Percentiles rank a stretch among this genome's conserved stretches.
These are phyloP conservation scores for Metschnikowia arizonensis DNA, from an alignment of 805 yeast genomes.

Conservation along the genomic window DNA sequence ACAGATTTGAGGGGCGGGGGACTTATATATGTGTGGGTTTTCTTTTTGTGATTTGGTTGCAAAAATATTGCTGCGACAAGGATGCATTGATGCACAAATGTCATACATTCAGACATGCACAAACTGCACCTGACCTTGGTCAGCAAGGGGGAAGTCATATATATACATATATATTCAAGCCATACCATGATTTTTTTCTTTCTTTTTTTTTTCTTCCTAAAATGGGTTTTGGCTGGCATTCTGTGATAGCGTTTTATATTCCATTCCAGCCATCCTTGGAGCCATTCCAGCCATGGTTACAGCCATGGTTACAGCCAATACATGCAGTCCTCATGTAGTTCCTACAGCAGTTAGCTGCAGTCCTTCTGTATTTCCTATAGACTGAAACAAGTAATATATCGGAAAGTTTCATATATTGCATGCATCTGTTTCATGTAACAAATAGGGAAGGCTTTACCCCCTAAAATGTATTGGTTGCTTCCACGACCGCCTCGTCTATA, in stretches of 20 bases:
- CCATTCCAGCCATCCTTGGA: too few species aligned
- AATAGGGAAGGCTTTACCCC: background rate
- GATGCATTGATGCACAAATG: background rate
- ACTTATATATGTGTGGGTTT: background rate
- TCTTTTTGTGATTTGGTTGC: conserved; percentile 1
- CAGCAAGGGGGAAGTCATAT: background rate
- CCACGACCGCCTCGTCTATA: background rate
- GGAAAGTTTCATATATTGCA: background rate
- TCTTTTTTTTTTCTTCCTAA: too few species aligned
- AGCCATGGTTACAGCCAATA: too few species aligned
- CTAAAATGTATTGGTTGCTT: background rate
- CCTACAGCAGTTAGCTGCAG: too few species aligned
- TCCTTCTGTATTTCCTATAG: too few species aligned
- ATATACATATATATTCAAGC: too few species aligned
- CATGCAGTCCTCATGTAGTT: too few species aligned
- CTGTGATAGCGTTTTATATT: too few species aligned
- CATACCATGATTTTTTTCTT: too few species aligned
- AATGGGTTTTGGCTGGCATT: too few species aligned
- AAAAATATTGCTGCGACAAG: background rate
- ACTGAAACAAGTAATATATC: too few species aligned
- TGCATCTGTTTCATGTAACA: background rate
- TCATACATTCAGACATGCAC: background rate
- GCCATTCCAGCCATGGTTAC: too few species aligned
- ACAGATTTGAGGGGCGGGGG: background rate
- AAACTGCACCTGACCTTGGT: background rate